Evolutionary conservation across 768 basidiomycete species (phyloP), one percentile per base, ranked within the genome.

Genomic region (Phlegmacium glaucopus): DNA sequence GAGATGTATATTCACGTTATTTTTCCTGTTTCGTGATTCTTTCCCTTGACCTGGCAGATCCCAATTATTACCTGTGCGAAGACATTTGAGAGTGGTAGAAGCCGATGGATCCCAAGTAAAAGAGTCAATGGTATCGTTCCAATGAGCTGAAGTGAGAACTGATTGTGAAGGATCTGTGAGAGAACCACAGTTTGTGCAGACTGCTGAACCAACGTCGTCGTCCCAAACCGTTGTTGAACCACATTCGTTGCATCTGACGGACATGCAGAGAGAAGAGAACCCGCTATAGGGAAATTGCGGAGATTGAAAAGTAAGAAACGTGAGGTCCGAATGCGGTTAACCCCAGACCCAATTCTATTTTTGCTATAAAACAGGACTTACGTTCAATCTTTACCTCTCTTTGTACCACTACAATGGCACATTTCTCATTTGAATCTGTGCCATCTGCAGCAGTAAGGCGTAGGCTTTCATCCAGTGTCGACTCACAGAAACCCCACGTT

Each of bases 171-270:
- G 72, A 56, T 88, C 81, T 9, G 67, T 70, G 15, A 91, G 77
- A n/a, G 81, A 82, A 12, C 84, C 89, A 55, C 89, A 90, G n/a
- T 51, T 43, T 10, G 78, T 78, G 64, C 89, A 91, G 49, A 90
- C 79, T 39, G 72, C 64, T 3, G 84, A 83, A 47, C 74, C 76
- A 22, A 76, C 74, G 27, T 75, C 72, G 54, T 81, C 79, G 64
- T 83, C 75, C 73, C 76, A 80, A 51, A 72, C 63, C 13, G 77
- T 78, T 46, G 56, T 13, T 10, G 67, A 76, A 37, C 72, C 76
- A 62, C 87, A 89, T 38, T 77, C 77, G 25, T 46, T 64, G 67
- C 86, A 87, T 26, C 45, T 39, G 53, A 54, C 47, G 42, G 69
- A 50, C 72, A 74, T 74, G 45, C 38, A 32, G 22, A 34, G 11